phyloP scores from a whole-genome alignment of 768 basidiomycete genomes.

The Panaeolus cyanescens region DNA sequence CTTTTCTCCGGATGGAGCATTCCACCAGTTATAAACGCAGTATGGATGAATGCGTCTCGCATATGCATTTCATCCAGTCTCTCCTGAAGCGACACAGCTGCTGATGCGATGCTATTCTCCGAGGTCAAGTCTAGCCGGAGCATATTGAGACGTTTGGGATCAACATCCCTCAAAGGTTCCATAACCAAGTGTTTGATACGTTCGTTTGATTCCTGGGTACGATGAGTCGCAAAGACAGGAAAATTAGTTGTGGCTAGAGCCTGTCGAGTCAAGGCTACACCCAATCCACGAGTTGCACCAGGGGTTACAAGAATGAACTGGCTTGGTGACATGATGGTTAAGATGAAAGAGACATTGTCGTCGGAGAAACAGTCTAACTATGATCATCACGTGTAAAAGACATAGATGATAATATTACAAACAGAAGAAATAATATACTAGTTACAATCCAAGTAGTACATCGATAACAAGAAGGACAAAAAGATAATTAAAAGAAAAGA shows the following conservation, averaged over 20 bases:
- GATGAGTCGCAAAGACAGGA: conserved; percentile 59
- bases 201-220: conserved; percentile 33
- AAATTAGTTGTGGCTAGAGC: conserved; percentile 49
- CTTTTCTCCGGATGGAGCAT: conserved; percentile 57
- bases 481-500: conserved; percentile 18
- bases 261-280: conserved; percentile 55
- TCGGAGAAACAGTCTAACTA: background rate
- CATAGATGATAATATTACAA: background rate
- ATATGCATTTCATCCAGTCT: conserved; percentile 27
- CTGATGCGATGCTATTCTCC: conserved; percentile 50
- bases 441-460: conserved; percentile 2
- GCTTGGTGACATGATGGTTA: conserved; percentile 22
- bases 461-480: conserved; percentile 24
- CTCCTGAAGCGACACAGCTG: conserved; percentile 42
- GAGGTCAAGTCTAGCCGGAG: conserved; percentile 52
- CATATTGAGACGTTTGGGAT: conserved; percentile 45
- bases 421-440: background rate
- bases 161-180: conserved; percentile 39
- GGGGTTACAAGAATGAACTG: conserved; percentile 58
- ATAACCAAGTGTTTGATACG: conserved; percentile 43
- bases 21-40: conserved; percentile 58
- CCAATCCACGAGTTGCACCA: conserved; percentile 55
- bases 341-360: background rate
- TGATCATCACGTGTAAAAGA: background rate
- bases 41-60: conserved; percentile 45